Evolutionary conservation across 768 basidiomycete genomes (phyloP).

Genomic region (Sporobolomyces roseus): DNA sequence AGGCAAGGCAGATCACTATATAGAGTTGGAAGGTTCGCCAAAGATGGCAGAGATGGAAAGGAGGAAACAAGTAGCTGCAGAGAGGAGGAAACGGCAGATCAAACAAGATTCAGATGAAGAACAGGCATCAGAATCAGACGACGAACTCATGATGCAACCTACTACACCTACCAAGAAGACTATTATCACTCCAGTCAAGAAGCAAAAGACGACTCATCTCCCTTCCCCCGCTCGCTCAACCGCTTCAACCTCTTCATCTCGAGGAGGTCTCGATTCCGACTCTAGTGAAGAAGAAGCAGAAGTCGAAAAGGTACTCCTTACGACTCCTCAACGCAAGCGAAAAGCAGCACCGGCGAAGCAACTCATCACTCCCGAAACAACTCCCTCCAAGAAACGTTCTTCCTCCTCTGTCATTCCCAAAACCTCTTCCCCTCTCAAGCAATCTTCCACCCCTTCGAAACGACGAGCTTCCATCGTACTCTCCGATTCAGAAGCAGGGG

Average conservation of each 20-base stretch:
- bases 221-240: conserved; percentile 15
- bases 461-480: background rate
- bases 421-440: conserved; percentile 25
- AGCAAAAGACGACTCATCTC: background rate
- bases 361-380: conserved; percentile 2
- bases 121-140: background rate
- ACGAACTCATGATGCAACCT: background rate
- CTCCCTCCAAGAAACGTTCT: conserved; percentile 3
- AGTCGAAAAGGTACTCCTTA: background rate
- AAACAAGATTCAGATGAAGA: background rate
- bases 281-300: background rate
- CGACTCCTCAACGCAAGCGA: conserved; percentile 5
- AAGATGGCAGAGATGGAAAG: background rate
- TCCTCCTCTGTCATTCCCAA: background rate
- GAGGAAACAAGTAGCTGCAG: background rate
- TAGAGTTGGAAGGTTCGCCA: conserved; percentile 24
- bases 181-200: background rate
- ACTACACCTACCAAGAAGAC: background rate
- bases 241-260: conserved; percentile 6
- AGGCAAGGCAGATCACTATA: conserved; percentile 7
- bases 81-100: background rate
- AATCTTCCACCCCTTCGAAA: conserved; percentile 4
- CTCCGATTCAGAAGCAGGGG: conserved; percentile 1
- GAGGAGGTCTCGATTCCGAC: background rate
- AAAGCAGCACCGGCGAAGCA: background rate